Evolutionary conservation across 2,329 filamentous ascomycete genomes (phyloP).

Genomic region (Niveomyces coronatus): DNA sequence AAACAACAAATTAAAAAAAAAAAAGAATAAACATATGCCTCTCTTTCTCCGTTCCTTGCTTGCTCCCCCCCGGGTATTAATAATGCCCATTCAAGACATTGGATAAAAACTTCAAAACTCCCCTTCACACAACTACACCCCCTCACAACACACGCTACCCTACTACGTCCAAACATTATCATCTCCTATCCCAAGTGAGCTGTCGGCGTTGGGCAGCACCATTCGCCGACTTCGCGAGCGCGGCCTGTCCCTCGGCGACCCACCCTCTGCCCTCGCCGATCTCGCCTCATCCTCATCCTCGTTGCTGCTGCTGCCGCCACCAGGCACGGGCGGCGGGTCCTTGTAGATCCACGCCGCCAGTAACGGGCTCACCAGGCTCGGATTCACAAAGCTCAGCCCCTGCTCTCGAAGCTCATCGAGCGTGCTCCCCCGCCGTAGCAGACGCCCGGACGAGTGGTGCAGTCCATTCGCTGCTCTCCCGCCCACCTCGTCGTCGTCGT

Average conservation of each 20-base stretch:
- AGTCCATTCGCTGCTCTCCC: not conserved
- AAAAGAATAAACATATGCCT: no score
- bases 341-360: conserved; percentile 59
- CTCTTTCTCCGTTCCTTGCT: no score
- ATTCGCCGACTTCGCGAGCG: no score
- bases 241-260: no score
- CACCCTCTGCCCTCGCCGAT: no score
- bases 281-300: conserved; percentile 14
- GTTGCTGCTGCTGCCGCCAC: conserved; percentile 9
- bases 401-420: conserved; percentile 64
- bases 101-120: not conserved
- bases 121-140: not conserved
- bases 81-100: no score
- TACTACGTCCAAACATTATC: conserved; percentile 28
- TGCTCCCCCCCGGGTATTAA: no score
- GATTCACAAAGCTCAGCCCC: conserved; percentile 64
- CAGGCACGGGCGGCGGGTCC: conserved; percentile 35
- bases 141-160: not conserved
- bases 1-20: no score
- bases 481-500: conserved; percentile 16
- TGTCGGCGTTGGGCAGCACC: conserved; percentile 24
- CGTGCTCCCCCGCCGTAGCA: conserved; percentile 48
- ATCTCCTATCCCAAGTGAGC: conserved; percentile 29
- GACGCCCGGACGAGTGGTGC: conserved; percentile 21
- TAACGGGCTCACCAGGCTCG: conserved; percentile 60